phyloP scores from a whole-genome alignment of 768 basidiomycete species.

The Daedaleopsis sinensis region DNA sequence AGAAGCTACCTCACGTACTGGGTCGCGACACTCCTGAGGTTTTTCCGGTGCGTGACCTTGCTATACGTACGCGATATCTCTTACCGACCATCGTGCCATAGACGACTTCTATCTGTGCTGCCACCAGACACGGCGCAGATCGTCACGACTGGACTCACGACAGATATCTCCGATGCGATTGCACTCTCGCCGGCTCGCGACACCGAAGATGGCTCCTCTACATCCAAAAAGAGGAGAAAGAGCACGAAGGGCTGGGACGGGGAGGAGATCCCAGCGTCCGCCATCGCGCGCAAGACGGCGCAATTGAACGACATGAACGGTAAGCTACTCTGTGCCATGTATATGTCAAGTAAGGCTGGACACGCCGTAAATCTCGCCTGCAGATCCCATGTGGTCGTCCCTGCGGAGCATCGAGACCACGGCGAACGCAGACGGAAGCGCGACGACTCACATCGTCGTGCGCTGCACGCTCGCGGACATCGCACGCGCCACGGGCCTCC shows the following conservation, averaged over 20 bases:
- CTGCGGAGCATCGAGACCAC: constrained; percentile 61
- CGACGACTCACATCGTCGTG: constrained; percentile 67
- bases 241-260: constrained; percentile 75
- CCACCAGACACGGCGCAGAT: constrained; percentile 54
- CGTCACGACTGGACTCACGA: constrained; percentile 41
- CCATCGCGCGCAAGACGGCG: constrained; percentile 17
- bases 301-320: constrained; percentile 24
- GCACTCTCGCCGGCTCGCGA: constrained; percentile 26
- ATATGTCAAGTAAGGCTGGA: background rate
- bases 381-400: constrained; percentile 57
- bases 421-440: constrained; percentile 65
- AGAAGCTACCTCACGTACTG: constrained; percentile 90
- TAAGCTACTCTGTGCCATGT: background rate
- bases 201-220: constrained; percentile 19
- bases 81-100: constrained; percentile 20
- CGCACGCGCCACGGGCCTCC: constrained; percentile 77
- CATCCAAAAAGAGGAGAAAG: constrained; percentile 44
- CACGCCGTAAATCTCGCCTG: background rate
- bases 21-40: constrained; percentile 82
- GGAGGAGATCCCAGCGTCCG: constrained; percentile 43
- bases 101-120: constrained; percentile 62
- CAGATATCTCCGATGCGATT: constrained; percentile 31
- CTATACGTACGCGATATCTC: too few species aligned
- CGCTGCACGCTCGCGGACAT: constrained; percentile 77
- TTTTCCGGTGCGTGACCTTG: constrained; percentile 59